Evolutionary conservation across 163 green algal genomes (phyloP), one percentile per base, ranked within the genome.

Genomic region (Chlamydomonas reinhardtii): DNA sequence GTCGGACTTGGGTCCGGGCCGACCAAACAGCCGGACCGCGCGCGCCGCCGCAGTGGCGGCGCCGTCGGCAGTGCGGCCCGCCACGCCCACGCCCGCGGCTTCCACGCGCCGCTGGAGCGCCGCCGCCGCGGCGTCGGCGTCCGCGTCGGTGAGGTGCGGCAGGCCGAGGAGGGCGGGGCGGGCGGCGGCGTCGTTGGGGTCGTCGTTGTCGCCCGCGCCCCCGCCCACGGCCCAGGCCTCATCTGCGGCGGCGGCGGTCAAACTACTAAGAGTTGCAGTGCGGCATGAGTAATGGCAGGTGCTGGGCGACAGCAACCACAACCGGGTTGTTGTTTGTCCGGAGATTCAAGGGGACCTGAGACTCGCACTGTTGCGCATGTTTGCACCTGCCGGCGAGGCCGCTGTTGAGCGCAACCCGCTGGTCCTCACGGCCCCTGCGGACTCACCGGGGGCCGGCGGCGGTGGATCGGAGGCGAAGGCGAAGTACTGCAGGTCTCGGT

Each of bases 391-490:
- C n/a, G n/a, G n/a, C n/a, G n/a, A n/a, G n/a, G n/a, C n/a, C n/a
- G n/a, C n/a, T n/a, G n/a, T n/a, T n/a, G n/a, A n/a, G n/a, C n/a
- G n/a, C n/a, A n/a, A n/a, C n/a, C n/a, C n/a, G n/a, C n/a, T n/a
- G n/a, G n/a, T n/a, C n/a, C n/a, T n/a, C n/a, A n/a, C n/a, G n/a
- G 1, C 48, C 48, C 1, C 12, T 19, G 48, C 39, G 48, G 48
- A 14, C 48, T 56, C 48, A 56, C 48, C 48, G 12, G 48, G 6
- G 1, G 48, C 11, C 6, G 48, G 48, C 14, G 48, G 24, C 68
- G 32, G 69, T 14, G 79, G 54, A 54, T 85, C 79, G 1, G 32
- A 15, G 31, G 79, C 79, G 79, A 78, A 78, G 20, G 69, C 79
- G 25, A 78, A 85, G 25, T 25, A 54, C 52, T 43, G 32, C 52